Evolutionary conservation across 345 rosid species (phyloP), one percentile per base, ranked within the genome.

Genomic region (Schrenkiella parvula): DNA sequence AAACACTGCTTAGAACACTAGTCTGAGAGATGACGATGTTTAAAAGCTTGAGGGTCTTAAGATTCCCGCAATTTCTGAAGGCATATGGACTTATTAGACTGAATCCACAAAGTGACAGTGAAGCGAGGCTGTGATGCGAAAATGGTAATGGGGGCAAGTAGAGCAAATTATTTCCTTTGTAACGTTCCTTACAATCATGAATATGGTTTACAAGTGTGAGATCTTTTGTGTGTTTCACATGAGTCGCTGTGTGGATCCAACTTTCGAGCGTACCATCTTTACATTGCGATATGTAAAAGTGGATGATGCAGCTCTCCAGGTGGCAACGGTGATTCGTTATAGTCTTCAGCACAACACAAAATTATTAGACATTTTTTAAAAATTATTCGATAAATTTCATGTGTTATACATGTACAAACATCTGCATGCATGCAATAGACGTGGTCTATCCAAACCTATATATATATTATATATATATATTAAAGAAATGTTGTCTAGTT

Each of bases 241-340:
- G 3, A 39, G 39, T 64, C 47, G 18, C 29, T 54, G 65, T 54
- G 9, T 35, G 9, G 57, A 64, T 34, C 77, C 50, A 73, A 4
- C 50, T 54, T 25, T 28, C 23, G 23, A 72, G 48, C 12, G 57
- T 54, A 12, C 57, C 64, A 54, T 53, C 29, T 26, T 2, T 2
- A 41, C 62, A 41, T 5, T 52, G 64, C 5, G 8, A 6, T 53
- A 2, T 0, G n/a, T 1, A 0, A 17, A 15, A n/a, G 4, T 57
- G 28, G 6, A 72, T 52, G 2, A 11, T 29, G 69, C 69, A 41
- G 15, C 63, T 72, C 19, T 72, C 63, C n/a, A 72, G 37, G 15
- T 1, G 18, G 3, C 46, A 69, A 62, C 5, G 0, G 22, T 71
- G 76, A n/a, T 61, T 43, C 22, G 5, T 2, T 17, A 70, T 4